Evolutionary conservation across 73 alveolate species (phyloP), one percentile per base, ranked within the genome.

Genomic region (Paramecium biaurelia): DNA sequence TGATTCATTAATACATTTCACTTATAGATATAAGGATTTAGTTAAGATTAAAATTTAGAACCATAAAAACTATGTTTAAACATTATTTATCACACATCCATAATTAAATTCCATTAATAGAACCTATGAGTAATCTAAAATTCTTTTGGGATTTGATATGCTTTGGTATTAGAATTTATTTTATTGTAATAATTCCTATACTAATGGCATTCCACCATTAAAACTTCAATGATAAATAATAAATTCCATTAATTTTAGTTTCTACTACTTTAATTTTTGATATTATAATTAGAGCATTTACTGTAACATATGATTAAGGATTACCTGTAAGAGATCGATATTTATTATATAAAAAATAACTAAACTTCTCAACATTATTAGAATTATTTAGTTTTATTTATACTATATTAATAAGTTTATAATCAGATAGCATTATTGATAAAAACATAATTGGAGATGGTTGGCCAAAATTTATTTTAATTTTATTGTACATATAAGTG

Each of bases 391-490:
- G 89, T 42, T 42, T 76, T 42, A 76, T 76, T 41, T 30, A 30
- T 32, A 70, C 85, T 14, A 26, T 70, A 10, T 15, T 70, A 12
- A 70, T 70, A 49, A 70, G 85, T 11, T 10, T 34, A 28, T 34
- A 32, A 34, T 15, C 10, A 1, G 85, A 70, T 6, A 35, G 30
- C 21, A 34, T 28, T 70, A 32, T 70, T 12, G 85, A 35, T 2
- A 70, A 32, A 70, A 32, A 70, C 1, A 42, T 76, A 18, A 38
- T 76, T 0, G 89, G 72, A 42, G 89, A 76, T 45, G 89, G 89
- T 9, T 76, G 89, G 89, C 89, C 89, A 9, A 76, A 76, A 76
- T 23, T 76, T 28, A 34, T 76, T n/a, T 42, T 76, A 45, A 15
- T 21, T 6, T 20, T 76, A 8, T 32, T n/a, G 20, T 76, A 76